Evolutionary conservation across 441 rosid genomes (phyloP).

Genomic region (Theobroma grandiflorum): DNA sequence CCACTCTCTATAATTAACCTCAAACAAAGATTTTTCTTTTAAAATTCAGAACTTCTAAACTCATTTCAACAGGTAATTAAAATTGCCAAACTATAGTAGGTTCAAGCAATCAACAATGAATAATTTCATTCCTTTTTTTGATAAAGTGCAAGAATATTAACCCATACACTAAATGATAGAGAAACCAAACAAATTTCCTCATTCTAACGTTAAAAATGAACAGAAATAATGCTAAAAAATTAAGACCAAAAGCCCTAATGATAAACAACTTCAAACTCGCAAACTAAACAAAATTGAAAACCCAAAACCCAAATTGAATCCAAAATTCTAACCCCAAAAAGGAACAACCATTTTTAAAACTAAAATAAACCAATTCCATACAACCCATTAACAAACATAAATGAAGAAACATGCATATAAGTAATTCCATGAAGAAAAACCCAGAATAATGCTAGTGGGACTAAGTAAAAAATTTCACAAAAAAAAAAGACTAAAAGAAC

Average conservation of each 20-base stretch:
- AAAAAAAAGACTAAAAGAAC: background rate
- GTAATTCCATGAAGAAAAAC: conserved; percentile 1
- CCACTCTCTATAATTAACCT: no score
- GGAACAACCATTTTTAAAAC: no score
- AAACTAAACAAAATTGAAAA: background rate
- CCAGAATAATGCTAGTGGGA: background rate
- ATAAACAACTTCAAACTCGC: background rate
- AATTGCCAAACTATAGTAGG: no score
- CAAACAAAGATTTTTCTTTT: no score
- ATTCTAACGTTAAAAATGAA: background rate
- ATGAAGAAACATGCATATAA: background rate
- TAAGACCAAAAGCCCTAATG: conserved; percentile 20
- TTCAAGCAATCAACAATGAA: no score
- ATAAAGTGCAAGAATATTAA: no score
- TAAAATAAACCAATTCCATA: no score
- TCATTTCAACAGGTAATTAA: no score
- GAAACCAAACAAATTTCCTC: background rate
- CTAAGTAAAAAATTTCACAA: background rate
- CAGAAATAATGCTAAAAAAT: background rate
- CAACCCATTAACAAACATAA: background rate
- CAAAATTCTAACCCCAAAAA: no score
- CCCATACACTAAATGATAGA: background rate
- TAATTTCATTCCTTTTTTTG: no score
- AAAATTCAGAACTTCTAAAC: no score
- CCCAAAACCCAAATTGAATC: no score